Conservation (phyloP, 2,329 filamentous ascomycete genomes). For the Aspergillus hiratsukae region DNA sequence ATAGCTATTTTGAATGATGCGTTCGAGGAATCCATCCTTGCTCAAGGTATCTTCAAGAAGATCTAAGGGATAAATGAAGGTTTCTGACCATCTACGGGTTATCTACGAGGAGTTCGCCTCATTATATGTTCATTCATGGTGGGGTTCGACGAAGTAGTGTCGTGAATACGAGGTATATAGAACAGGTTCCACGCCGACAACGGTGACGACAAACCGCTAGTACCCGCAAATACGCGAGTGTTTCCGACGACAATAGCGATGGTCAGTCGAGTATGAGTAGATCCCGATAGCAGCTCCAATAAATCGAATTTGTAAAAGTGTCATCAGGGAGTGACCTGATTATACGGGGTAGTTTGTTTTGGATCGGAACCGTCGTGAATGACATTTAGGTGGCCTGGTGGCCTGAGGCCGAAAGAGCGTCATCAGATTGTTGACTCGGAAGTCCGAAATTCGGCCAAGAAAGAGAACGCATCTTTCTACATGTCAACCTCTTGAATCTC, state of each 20-base stretch:
- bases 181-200: neutral
- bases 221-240: neutral
- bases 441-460: neutral
- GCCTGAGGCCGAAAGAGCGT: neutral
- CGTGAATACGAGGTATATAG: neutral
- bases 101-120: neutral
- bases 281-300: neutral
- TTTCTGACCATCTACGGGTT: neutral
- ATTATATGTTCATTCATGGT: neutral
- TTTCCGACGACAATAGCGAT: neutral
- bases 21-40: neutral
- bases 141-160: neutral
- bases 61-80: neutral
- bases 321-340: neutral
- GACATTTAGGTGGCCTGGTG: neutral
- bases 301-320: neutral
- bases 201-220: neutral
- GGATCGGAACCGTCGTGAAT: neutral
- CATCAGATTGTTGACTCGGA: neutral
- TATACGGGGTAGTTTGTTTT: neutral
- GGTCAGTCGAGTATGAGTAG: neutral
- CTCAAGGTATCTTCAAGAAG: neutral
- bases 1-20: conserved; percentile 16
- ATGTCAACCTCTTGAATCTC: neutral
- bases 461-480: neutral